Evolutionary conservation across 768 basidiomycete genomes (phyloP).

Genomic region (Candolleomyces eurysporus): DNA sequence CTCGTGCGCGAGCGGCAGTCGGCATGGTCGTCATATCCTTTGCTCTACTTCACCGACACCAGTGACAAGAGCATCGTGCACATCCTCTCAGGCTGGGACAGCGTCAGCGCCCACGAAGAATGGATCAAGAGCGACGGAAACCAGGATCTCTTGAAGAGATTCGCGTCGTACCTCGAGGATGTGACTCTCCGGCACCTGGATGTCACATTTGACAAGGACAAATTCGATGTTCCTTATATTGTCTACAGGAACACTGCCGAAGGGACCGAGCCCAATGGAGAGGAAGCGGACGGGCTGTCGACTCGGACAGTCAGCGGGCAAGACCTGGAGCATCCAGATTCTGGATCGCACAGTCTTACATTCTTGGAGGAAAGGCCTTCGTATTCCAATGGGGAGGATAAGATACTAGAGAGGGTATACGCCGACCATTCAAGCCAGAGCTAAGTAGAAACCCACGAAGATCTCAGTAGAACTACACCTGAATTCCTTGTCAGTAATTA

Average conservation of each 20-base stretch:
- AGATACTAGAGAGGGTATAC: no score
- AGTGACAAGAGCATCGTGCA: background rate
- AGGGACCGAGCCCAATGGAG: background rate
- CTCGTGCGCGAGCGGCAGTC: background rate
- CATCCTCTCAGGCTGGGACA: background rate
- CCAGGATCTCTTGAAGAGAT: background rate
- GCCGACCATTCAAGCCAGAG: background rate
- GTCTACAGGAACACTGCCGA: background rate
- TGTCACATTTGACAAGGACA: background rate
- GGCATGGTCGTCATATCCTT: background rate
- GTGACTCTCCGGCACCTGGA: background rate
- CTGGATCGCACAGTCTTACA: background rate
- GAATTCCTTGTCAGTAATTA: background rate
- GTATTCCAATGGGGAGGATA: no score
- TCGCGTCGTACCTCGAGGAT: background rate
- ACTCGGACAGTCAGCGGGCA: background rate
- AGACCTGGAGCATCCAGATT: background rate
- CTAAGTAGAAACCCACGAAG: background rate
- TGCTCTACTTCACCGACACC: background rate
- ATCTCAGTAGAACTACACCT: background rate
- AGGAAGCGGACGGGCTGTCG: background rate
- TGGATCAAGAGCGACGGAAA: slow-evolving; percentile 5
- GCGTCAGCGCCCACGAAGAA: background rate
- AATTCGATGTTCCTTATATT: background rate
- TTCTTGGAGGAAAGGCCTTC: background rate